Percentiles rank a stretch among this genome's conserved stretches.
phyloP scores from a whole-genome alignment of 805 yeast genomes.

The Kluyveromyces starmeri region DNA sequence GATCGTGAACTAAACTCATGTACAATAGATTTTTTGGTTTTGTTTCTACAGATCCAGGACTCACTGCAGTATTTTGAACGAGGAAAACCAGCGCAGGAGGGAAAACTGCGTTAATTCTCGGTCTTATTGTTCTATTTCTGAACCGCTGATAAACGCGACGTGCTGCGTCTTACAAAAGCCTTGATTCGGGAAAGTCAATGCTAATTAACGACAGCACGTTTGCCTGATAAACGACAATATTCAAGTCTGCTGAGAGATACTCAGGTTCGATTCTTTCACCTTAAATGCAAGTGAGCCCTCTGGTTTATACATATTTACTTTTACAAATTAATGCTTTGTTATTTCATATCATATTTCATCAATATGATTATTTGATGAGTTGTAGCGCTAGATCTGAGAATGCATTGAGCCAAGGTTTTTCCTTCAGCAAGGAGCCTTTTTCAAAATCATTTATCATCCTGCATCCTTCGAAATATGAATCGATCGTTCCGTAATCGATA shows the following conservation, averaged over 20 bases:
- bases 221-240: too few species aligned
- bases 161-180: too few species aligned
- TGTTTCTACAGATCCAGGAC: too few species aligned
- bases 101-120: slow-evolving; percentile 3
- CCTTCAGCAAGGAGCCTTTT: slow-evolving; percentile 14
- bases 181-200: slow-evolving; percentile 6
- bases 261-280: too few species aligned
- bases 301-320: too few species aligned
- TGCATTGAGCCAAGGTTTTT: slow-evolving; percentile 39
- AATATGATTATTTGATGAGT: too few species aligned
- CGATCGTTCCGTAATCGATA: slow-evolving; percentile 17
- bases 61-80: too few species aligned
- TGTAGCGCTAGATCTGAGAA: slow-evolving; percentile 47
- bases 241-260: too few species aligned
- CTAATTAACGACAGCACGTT: too few species aligned
- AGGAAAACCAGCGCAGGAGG: background rate
- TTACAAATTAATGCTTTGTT: slow-evolving; percentile 1
- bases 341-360: background rate
- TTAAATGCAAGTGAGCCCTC: too few species aligned
- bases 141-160: too few species aligned
- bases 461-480: slow-evolving; percentile 16
- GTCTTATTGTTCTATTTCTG: too few species aligned
- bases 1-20: slow-evolving; percentile 1
- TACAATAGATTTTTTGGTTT: background rate
- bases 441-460: slow-evolving; percentile 18